Base-by-base conservation (phyloP, 2,329 filamentous ascomycete genomes). In the Botryotinia narcissicola region DNA sequence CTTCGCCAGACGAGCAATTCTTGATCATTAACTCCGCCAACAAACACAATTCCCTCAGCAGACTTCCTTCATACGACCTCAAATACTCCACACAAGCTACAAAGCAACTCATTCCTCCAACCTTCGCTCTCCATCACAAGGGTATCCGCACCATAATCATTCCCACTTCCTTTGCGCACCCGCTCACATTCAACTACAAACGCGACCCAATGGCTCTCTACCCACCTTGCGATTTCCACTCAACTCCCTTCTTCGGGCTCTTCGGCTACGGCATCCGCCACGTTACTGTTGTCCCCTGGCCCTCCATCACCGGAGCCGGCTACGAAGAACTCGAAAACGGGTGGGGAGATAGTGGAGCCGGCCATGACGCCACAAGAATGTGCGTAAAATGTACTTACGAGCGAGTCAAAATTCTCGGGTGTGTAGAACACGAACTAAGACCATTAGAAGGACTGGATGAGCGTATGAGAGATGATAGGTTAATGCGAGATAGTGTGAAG, bases 81-180 rank as follows among this genome's bases (percentile, higher is more conserved):
- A 72, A 63, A 32, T 51, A 22, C n/a, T 20, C 25, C 18, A 42
- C 29, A 25, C 42, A 6, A 20, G 25, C 18, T 8, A 42, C 29
- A 16, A 32, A 9, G 2, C 29, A 37, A 51, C 18, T 29, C 10
- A 37, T 62, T 6, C 35, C 46, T 16, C n/a, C 32, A 10, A 63
- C 35, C 0, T 70, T 46, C 8, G 16, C n/a, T 1, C n/a, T 67
- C 14, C 7, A 70, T 61, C 66, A 69, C 16, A 25, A 63, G 40
- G 73, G 72, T 1, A 73, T 71, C n/a, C 44, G 42, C 4, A 73
- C 75, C n/a, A 74, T 68, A 40, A 59, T 37, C 2, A 79, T 80
- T 51, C 76, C n/a, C 0, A 81, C 80, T 0, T 37, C 71, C 0
- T 81, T 80, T 68, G 76, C 75, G 10, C 79, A 81, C 62, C 80